These are phyloP conservation scores for Penicillium sp. DNA, from an alignment of 2,329 filamentous ascomycete genomes.

Conservation along the genomic window DNA sequence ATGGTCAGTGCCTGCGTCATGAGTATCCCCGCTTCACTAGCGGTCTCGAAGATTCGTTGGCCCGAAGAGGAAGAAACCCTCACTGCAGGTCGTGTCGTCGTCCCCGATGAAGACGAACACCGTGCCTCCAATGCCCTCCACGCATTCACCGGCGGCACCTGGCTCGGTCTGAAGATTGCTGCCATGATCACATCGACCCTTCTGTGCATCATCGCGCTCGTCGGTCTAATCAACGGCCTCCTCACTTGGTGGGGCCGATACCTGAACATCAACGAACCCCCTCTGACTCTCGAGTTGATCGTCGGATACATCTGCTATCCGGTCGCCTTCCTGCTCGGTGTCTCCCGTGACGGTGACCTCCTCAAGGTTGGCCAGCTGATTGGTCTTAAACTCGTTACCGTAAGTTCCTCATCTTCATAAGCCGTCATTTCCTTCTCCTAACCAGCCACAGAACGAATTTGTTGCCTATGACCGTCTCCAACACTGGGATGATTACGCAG, in stretches of 20 bases:
- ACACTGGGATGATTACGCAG: constrained; percentile 50
- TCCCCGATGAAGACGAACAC: constrained; percentile 72
- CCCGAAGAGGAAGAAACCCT: constrained; percentile 84
- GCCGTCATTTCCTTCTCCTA: background rate
- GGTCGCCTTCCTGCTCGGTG: constrained; percentile 75
- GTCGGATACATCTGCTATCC: constrained; percentile 76
- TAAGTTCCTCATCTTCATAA: constrained; percentile 35
- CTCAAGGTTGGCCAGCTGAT: constrained; percentile 75
- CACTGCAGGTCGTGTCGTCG: constrained; percentile 74
- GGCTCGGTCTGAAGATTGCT: constrained; percentile 82
- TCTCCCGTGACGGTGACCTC: constrained; percentile 62
- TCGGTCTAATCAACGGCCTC: constrained; percentile 71
- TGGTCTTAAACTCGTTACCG: constrained; percentile 76
- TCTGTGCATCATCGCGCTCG: constrained; percentile 77
- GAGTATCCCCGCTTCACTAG: constrained; percentile 88
- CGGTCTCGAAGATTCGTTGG: constrained; percentile 84
- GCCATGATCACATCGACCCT: constrained; percentile 77
- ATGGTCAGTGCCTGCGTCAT: constrained; percentile 91
- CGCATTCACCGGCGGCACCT: constrained; percentile 79
- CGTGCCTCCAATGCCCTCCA: constrained; percentile 77
- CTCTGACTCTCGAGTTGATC: constrained; percentile 72
- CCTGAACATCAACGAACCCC: constrained; percentile 66
- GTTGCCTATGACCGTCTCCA: constrained; percentile 65
- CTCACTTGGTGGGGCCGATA: constrained; percentile 83
- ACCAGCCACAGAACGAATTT: constrained; percentile 64